Percentiles rank a stretch among this genome's conserved stretches.
Evolutionary conservation across 495 filamentous ascomycete genomes (phyloP).

Genomic region (Penicillium chermesinum): DNA sequence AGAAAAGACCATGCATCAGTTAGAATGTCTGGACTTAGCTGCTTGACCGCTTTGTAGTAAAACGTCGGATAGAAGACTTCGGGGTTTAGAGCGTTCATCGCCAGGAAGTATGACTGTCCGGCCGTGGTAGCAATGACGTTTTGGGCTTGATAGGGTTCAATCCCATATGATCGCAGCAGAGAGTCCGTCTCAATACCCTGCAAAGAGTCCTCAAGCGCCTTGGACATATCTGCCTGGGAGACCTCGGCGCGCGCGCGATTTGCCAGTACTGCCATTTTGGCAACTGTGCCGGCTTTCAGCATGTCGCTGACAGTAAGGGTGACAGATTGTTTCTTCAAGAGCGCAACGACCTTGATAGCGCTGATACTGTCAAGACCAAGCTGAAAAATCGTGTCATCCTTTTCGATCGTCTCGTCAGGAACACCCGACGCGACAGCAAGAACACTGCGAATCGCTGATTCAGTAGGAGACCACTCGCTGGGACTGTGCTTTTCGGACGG

Average conservation of each 20-base stretch:
- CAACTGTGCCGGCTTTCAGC: conserved; percentile 30
- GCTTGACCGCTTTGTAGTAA: conserved; percentile 16
- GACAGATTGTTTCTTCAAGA: conserved; percentile 28
- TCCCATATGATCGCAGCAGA: conserved; percentile 15
- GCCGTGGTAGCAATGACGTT: conserved; percentile 24
- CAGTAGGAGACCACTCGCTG: conserved; percentile 23
- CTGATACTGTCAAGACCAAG: conserved; percentile 89
- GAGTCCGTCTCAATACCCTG: conserved; percentile 12
- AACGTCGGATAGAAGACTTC: conserved; percentile 30
- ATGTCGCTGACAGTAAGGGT: conserved; percentile 31
- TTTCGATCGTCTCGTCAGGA: conserved; percentile 53
- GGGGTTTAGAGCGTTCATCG: conserved; percentile 26
- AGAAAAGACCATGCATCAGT: conserved; percentile 25
- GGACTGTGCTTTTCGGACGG: not conserved
- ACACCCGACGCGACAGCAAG: conserved; percentile 61
- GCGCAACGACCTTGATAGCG: conserved; percentile 54
- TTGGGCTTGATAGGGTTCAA: conserved; percentile 15
- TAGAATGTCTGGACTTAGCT: conserved; percentile 13
- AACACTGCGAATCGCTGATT: conserved; percentile 52
- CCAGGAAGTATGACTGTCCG: conserved; percentile 31
- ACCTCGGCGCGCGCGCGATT: conserved; percentile 10
- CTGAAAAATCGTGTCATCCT: conserved; percentile 68
- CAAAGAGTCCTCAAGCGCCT: conserved; percentile 13
- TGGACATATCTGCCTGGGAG: conserved; percentile 6
- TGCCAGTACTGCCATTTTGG: conserved; percentile 23